Conservation (phyloP, 352 stramenopile species). For the Pythium angustatum region DNA sequence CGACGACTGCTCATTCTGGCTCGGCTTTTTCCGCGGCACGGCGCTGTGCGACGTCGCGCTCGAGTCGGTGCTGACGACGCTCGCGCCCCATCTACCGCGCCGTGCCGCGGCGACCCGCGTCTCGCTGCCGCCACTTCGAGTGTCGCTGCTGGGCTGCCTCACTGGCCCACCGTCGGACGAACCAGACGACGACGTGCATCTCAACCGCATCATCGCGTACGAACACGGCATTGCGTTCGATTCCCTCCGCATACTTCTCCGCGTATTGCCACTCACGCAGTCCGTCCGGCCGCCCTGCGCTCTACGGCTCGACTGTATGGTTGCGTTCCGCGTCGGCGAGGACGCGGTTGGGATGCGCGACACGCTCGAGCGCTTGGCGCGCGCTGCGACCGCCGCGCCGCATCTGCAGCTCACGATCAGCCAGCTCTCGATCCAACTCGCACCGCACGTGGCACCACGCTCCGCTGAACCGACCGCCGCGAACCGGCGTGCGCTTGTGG, state of each 20-base stretch:
- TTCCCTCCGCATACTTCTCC: background rate
- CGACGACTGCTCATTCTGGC: background rate
- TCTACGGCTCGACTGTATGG: too few species aligned
- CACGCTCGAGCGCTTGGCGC: background rate
- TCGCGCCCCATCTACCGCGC: background rate
- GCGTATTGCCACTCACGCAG: too few species aligned
- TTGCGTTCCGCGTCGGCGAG: background rate
- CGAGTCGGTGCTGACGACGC: background rate
- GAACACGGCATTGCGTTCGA: background rate
- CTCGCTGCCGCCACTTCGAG: background rate
- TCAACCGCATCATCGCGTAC: background rate
- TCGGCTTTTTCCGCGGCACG: conserved; percentile 1
- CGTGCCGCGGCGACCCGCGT: too few species aligned
- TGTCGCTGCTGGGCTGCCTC: background rate
- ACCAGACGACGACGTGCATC: background rate
- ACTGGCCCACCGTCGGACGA: background rate
- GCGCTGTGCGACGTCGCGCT: background rate
- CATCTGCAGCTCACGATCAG: conserved; percentile 6
- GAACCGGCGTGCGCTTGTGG: background rate
- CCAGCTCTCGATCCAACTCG: conserved; percentile 5
- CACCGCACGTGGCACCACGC: background rate
- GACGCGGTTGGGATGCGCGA: background rate
- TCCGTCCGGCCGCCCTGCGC: too few species aligned
- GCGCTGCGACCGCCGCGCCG: background rate
- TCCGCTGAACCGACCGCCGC: too few species aligned